phyloP scores from a whole-genome alignment of 345 rosid species.

The Melaleuca quinquenervia region DNA sequence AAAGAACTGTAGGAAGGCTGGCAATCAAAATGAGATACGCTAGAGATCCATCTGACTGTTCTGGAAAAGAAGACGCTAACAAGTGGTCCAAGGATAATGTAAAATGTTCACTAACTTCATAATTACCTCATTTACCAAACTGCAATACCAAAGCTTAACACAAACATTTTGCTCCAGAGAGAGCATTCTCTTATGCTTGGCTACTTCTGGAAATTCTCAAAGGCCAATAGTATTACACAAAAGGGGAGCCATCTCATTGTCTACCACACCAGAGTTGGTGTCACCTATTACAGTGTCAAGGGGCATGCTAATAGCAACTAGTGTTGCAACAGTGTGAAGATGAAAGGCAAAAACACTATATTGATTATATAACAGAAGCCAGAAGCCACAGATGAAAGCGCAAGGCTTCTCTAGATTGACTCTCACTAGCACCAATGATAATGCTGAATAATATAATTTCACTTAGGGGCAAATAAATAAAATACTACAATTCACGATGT shows the following conservation, averaged over 20 bases:
- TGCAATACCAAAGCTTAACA: background rate
- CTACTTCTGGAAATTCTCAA: background rate
- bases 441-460: background rate
- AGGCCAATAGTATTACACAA: background rate
- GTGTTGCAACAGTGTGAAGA: background rate
- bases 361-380: background rate
- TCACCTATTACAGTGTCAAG: background rate
- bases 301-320: background rate
- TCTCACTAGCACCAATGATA: background rate
- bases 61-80: background rate
- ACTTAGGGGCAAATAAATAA: background rate
- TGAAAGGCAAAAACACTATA: background rate
- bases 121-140: background rate
- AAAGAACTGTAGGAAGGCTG: background rate
- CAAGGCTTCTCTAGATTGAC: background rate
- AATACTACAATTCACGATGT: background rate
- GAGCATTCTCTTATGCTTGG: background rate
- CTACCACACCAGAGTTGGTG: background rate
- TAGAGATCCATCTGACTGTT: background rate
- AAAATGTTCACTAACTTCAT: background rate
- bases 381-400: background rate
- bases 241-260: background rate
- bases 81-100: background rate
- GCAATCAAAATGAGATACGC: background rate
- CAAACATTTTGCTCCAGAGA: background rate